Evolutionary conservation across 2,329 filamentous ascomycete genomes (phyloP), one percentile per base, ranked within the genome.

Genomic region (Colletotrichum orchidophilum): DNA sequence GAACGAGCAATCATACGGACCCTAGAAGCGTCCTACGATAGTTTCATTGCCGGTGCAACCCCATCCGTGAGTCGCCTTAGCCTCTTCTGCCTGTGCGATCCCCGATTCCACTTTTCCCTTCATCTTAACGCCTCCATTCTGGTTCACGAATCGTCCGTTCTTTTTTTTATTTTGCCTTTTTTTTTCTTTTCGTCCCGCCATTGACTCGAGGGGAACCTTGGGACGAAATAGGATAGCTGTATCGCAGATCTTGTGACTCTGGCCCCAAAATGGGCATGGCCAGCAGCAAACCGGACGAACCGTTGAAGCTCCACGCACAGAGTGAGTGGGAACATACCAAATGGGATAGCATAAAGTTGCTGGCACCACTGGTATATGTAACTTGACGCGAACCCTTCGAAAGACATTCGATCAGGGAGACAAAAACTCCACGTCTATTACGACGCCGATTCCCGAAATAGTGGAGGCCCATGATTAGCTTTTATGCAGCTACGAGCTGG

Each of bases 71-170:
- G 50, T 66, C 46, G 67, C 63, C n/a, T 71, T 55, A 15, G 39
- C 15, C 39, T 46, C 39, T 46, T 62, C 46, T n/a, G 54, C 46
- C 52, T 33, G 29, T 60, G 15, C 55, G 21, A 15, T 35, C 33
- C 49, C 24, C 57, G 39, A 42, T 71, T 50, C 67, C 67, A 71
- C 68, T 67, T 71, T 71, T 67, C 64, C 57, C 63, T 39, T 62
- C 64, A 62, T 52, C 42, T 24, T 12, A 29, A 52, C 12, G 46
- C 29, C 29, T 62, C 13, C 13, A 15, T 33, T 12, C 21, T 52
- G 49, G 49, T 21, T 27, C 29, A 50, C n/a, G 59, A 62, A 50
- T 35, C 59, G 15, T 52, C 39, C 42, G 21, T 21, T 24, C 27
- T 49, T 29, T 60, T 27, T n/a, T 27, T 29, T 60, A 18, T n/a